Base-by-base conservation (phyloP, 2,329 filamentous ascomycete species). In the Botrytis paeoniae region DNA sequence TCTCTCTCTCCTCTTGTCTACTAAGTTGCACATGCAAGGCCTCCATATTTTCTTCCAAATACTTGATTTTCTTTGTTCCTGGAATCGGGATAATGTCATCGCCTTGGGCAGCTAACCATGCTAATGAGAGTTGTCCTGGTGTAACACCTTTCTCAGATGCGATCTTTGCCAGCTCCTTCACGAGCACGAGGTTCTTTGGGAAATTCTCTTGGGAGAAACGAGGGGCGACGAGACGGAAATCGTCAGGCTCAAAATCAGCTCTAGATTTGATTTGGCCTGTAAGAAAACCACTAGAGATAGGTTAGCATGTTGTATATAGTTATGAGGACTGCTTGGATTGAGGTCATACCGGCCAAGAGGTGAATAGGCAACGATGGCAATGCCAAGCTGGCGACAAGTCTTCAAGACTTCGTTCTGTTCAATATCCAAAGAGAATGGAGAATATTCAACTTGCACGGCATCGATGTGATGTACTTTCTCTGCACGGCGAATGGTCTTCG, bases 381-480 rank as follows among this genome's bases (percentile, higher is more conserved):
- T 82, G 1, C 88, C 88, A 3, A 91, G 85, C 77, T 90, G 87
- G 25, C 86, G 84, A 74, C 84, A 86, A 0, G 88, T 88, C 39
- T 83, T 80, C 1, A 91, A 82, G 1, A 91, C 80, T 37, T 84
- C 79, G 1, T 84, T 85, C 8, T 82, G 79, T 78, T 93, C 90
- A 74, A 92, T 88, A 51, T 89, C 86, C 51, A 91, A 83, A 7
- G 83, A 80, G 78, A 86, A 89, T 0, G 85, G 85, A 43, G 81
- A 85, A 80, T 87, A 88, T 78, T 89, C 87, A 57, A 88, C 81
- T 78, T 89, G 86, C 5, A 87, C 81, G 1, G 86, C 85, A 9
- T 83, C 78, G 74, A 89, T 83, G 57, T 84, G 86, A 64, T 83
- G 82, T 22, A 89, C 79, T 65, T 84, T 84, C 76, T 81, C 80